Evolutionary conservation across 495 filamentous ascomycete genomes (phyloP).

Genomic region (Lasiosphaeriaceae sp.): DNA sequence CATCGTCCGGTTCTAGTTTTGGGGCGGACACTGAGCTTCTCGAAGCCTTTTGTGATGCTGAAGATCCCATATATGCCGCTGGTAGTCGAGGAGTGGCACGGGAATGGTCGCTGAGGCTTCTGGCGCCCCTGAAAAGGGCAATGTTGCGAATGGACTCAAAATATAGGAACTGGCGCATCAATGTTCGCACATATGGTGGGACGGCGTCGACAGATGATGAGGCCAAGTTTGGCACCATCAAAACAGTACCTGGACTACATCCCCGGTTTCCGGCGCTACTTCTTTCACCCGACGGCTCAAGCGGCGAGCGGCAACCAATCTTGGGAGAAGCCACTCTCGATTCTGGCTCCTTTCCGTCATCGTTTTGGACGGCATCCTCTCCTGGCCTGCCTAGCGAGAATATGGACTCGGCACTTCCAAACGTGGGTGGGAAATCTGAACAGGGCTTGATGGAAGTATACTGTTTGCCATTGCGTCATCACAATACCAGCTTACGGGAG

Average conservation of each 20-base stretch:
- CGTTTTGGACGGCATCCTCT: not conserved
- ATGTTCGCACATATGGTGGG: not conserved
- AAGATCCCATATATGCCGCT: not conserved
- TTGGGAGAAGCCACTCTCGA: not conserved
- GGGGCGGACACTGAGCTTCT: not conserved
- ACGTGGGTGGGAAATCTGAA: not conserved
- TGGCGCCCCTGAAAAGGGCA: not conserved
- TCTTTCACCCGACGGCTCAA: not conserved
- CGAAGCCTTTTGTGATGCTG: not conserved
- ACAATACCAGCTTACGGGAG: not conserved
- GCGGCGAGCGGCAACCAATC: not conserved
- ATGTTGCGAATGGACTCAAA: not conserved
- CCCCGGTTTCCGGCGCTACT: not conserved
- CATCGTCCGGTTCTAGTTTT: too few species aligned
- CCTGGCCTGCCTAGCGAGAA: too few species aligned
- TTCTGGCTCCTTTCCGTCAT: not conserved
- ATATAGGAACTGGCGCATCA: not conserved
- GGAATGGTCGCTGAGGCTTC: not conserved
- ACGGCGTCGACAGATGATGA: not conserved
- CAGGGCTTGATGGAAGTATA: not conserved
- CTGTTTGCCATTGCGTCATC: not conserved
- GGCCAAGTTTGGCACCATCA: not conserved
- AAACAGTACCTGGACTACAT: not conserved
- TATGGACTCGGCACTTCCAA: too few species aligned
- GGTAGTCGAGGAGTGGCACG: not conserved